Evolutionary conservation across 2,329 filamentous ascomycete genomes (phyloP), one percentile per base, ranked within the genome.

Genomic region (Calonectria montana): DNA sequence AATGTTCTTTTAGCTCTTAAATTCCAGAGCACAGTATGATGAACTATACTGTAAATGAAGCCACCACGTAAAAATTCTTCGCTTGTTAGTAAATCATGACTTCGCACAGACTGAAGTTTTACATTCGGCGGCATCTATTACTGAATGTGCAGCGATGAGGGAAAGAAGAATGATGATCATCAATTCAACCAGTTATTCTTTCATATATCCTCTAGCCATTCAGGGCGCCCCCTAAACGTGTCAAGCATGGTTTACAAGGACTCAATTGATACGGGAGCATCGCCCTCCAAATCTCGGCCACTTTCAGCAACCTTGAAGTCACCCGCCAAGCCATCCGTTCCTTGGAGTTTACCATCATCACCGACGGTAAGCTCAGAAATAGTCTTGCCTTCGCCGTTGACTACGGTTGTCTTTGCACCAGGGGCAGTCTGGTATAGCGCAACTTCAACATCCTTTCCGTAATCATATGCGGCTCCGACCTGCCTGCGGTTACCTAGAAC

Each of bases 391-490:
- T 86, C 81, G 2, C 77, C 82, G 72, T 87, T 83, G 1, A 89
- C 82, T 4, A 89, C 67, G 1, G 81, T 80, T 0, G 86, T 80
- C 71, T 79, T 86, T 2, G 86, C 83, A 0, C 87, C 87, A 25
- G 84, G 77, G 2, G 71, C 77, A 4, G 79, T 82, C 43, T 86
- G 82, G 68, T 89, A 89, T 23, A 88, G 76, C 35, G 82, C 83
- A 25, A 90, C 83, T 74, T 90, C 88, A 43, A 87, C 82, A 65
- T 87, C 83, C n/a, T 79, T 74, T 2, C 78, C 76, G 73, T 88
- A 89, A 74, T 89, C 85, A 65, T 88, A 89, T 2, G 86, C 86
- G 1, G 85, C 83, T 16, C 86, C 83, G 43, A 78, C 82, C 37
- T 82, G 80, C 4, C 79, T 82, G 21, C 78, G 78, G 71, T 80